Base-by-base conservation (phyloP, 2,329 filamentous ascomycete genomes). In the Pseudovirgaria hyperparasitica region DNA sequence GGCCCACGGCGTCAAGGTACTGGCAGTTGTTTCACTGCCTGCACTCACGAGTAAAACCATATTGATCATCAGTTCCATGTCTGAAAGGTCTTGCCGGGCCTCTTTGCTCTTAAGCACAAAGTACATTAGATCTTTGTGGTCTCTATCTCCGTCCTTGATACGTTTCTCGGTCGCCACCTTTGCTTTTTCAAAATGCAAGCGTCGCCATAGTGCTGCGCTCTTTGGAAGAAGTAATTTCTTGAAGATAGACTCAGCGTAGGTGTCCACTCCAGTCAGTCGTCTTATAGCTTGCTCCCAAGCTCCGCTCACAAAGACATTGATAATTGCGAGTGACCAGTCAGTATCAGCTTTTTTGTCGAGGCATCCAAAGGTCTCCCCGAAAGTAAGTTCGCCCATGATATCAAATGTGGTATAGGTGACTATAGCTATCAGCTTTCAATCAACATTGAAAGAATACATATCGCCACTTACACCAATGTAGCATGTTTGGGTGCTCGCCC, bases 281-380 rank as follows among this genome's bases (percentile, higher is more conserved):
- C 44, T 40, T 0, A 44, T 48, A 11, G 43, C 44, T 33, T 48
- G 44, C 16, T 49, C 45, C 5, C 47, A 39, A 9, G 43, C 43
- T 34, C 12, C 28, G 28, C 18, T 8, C 32, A 30, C 22, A 36
- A 29, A 6, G 34, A 8, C 5, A 27, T 22, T 19, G 23, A 26
- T 4, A 34, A 12, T 5, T 30, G 10, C 5, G 34, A 32, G 15
- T 25, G 32, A 13, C 29, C 30, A 4, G 29, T 36, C 4, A 34
- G 16, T 8, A 36, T 25, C 26, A 34, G 22, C 11, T 31, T 11
- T 2, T 23, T 9, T 27, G 11, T 35, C 31, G 10, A 42, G 22
- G 9, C 38, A 42, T n/a, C 37, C 39, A 19, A 48, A 39, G 2
- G 42, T 35, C 16, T 37, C 30, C 14, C 34, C 36, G 16, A 44